Percentiles rank a stretch among this genome's conserved stretches.
Conservation (phyloP, 1,284 basidiomycete species). For the Cutaneotrichosporon sp. region DNA sequence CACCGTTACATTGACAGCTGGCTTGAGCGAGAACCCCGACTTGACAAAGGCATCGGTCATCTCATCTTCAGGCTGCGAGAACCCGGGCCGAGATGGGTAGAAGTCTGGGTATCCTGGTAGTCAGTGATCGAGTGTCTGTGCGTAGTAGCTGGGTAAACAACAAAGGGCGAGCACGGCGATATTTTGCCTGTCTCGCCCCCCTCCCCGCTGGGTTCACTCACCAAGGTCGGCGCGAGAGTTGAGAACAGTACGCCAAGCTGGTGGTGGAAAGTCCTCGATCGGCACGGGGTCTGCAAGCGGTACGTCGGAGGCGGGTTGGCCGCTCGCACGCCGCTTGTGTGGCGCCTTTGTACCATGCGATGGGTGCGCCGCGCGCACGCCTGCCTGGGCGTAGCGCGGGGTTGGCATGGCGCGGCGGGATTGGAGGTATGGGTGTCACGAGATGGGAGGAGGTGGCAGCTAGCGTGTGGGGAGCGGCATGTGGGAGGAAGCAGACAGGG, state of each 20-base stretch:
- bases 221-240: slow-evolving; percentile 49
- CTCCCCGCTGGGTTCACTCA: slow-evolving; percentile 23
- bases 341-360: slow-evolving; percentile 18
- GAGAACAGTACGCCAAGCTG: slow-evolving; percentile 48
- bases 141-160: not conserved
- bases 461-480: not conserved
- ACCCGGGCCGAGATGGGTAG: slow-evolving; percentile 75
- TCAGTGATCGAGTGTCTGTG: slow-evolving; percentile 8
- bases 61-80: slow-evolving; percentile 80
- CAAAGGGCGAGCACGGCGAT: not conserved
- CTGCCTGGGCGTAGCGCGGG: slow-evolving; percentile 13
- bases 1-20: slow-evolving; percentile 56
- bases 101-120: slow-evolving; percentile 76
- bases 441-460: not conserved
- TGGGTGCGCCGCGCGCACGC: slow-evolving; percentile 16
- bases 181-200: not conserved
- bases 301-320: slow-evolving; percentile 14
- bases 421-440: not conserved
- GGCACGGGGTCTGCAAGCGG: slow-evolving; percentile 33
- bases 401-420: slow-evolving; percentile 10
- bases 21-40: slow-evolving; percentile 67
- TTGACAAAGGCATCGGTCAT: slow-evolving; percentile 75
- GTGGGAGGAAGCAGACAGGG: not conserved
- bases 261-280: slow-evolving; percentile 49
- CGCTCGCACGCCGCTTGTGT: slow-evolving; percentile 18